A percentile compares a stretch with the other conserved stretches of the same genome.
phyloP scores from a whole-genome alignment of 768 basidiomycete genomes.

The Trametes gibbosa region DNA sequence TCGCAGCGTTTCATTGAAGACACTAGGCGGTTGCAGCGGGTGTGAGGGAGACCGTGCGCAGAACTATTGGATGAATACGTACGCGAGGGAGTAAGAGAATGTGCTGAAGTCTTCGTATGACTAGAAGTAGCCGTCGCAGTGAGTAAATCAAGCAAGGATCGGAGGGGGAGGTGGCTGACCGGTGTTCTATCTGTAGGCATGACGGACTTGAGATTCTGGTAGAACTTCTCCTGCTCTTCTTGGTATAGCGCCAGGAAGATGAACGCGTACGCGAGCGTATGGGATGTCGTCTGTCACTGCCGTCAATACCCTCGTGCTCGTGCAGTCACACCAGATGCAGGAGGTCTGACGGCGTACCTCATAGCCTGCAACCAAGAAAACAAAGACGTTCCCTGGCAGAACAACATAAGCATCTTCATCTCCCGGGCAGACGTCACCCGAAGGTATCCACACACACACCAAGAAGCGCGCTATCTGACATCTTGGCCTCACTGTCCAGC shows the following conservation, averaged over 20 bases:
- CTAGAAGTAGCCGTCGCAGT: conserved; percentile 11
- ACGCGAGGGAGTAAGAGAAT: conserved; percentile 29
- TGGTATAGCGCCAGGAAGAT: conserved; percentile 39
- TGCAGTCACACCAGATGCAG: too few relatives aligned
- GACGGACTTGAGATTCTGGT: conserved; percentile 31
- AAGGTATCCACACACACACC: too few relatives aligned
- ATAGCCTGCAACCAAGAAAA: conserved; percentile 47
- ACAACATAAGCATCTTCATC: neutral
- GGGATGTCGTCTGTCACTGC: conserved; percentile 30
- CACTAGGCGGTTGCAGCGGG: conserved; percentile 16
- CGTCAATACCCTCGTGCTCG: neutral
- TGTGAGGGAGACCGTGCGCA: neutral
- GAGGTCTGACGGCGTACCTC: conserved; percentile 40
- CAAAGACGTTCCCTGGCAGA: conserved; percentile 35
- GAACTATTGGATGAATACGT: too few relatives aligned
- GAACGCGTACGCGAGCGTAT: conserved; percentile 33
- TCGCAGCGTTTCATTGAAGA: conserved; percentile 32
- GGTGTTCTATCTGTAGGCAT: conserved; percentile 26
- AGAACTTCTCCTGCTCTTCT: conserved; percentile 39
- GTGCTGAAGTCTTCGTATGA: conserved; percentile 30
- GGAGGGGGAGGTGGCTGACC: conserved; percentile 19
- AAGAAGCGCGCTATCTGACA: conserved; percentile 43
- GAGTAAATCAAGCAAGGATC: neutral
- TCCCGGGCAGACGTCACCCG: too few relatives aligned
- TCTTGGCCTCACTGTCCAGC: conserved; percentile 24